These are phyloP conservation scores for Ganoderma boninense DNA, from an alignment of 1,284 basidiomycete species.

Conservation along the genomic window DNA sequence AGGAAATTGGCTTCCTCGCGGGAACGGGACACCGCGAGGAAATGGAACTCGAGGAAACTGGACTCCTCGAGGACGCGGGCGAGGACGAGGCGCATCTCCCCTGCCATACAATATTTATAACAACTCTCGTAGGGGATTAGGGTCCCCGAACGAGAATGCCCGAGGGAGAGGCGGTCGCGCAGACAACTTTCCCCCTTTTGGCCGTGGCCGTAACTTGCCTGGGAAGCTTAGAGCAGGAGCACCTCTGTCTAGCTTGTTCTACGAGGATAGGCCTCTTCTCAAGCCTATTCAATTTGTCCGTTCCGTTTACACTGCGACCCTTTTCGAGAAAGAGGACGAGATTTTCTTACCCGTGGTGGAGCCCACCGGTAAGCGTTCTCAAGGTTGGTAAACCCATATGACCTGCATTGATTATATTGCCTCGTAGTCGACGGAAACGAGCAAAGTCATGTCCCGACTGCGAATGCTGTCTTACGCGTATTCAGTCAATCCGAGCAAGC, in stretches of 20 bases:
- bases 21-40: slow-evolving; percentile 14
- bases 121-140: slow-evolving; percentile 23
- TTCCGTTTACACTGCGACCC: slow-evolving; percentile 57
- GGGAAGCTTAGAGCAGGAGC: slow-evolving; percentile 43
- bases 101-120: slow-evolving; percentile 18
- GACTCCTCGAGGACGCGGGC: slow-evolving; percentile 21
- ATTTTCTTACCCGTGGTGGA: slow-evolving; percentile 64
- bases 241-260: slow-evolving; percentile 64
- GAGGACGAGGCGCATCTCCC: slow-evolving; percentile 28
- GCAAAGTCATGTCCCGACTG: slow-evolving; percentile 68
- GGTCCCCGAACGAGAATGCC: slow-evolving; percentile 33
- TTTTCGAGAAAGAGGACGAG: slow-evolving; percentile 76
- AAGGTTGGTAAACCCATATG: background rate
- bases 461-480: slow-evolving; percentile 64
- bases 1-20: slow-evolving; percentile 9
- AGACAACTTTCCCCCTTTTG: slow-evolving; percentile 17
- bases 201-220: slow-evolving; percentile 36
- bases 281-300: slow-evolving; percentile 74
- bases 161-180: slow-evolving; percentile 33
- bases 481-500: slow-evolving; percentile 51
- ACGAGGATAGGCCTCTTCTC: slow-evolving; percentile 66
- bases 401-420: background rate
- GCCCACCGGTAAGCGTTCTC: slow-evolving; percentile 52
- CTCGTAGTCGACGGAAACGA: slow-evolving; percentile 42
- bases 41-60: slow-evolving; percentile 26